Evolutionary conservation across 2,329 filamentous ascomycete genomes (phyloP), one percentile per base, ranked within the genome.

Genomic region (Didymellaceae sp.): DNA sequence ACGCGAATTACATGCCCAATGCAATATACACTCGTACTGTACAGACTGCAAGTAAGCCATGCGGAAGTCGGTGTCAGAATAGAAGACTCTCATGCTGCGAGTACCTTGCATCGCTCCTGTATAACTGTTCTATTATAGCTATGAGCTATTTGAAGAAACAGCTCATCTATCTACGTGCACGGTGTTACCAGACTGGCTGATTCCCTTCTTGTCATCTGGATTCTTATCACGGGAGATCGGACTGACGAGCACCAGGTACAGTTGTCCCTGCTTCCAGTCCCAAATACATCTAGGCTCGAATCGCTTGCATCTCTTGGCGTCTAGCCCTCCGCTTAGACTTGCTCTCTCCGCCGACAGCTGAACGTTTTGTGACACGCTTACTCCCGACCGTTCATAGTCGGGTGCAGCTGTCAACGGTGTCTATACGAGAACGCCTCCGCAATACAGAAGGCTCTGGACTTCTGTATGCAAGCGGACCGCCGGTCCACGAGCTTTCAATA

Each of bases 401-500:
- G 45, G 37, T 53, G 34, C 45, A 57, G 53, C 44, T 13, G 9
- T 45, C 34, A 40, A 48, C 31, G 47, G 13, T 49, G 56, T 34
- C 38, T 38, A 71, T 63, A 71, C 63, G 61, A 67, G 66, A 62
- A 67, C 65, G 65, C 59, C 64, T 66, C 59, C 66, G 58, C 53
- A 48, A 16, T 44, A 24, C 33, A 31, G 38, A 55, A 30, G 33
- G 34, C 45, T 63, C 53, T 65, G 41, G 53, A 63, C 66, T 63
- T 63, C 62, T 66, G 58, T 62, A 38, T 54, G 48, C 35, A 45
- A 58, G 52, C 63, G 64, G 63, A 58, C 63, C 62, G 63, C 61
- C 65, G 65, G 62, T 59, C 66, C 63, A 66, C 35, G 58, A 67
- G 69, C 67, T 66, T 57, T 65, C 50, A 49, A 72, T 69, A 72